Conservation (phyloP, 2,329 filamentous ascomycete genomes). For the Niveomyces coronatus region DNA sequence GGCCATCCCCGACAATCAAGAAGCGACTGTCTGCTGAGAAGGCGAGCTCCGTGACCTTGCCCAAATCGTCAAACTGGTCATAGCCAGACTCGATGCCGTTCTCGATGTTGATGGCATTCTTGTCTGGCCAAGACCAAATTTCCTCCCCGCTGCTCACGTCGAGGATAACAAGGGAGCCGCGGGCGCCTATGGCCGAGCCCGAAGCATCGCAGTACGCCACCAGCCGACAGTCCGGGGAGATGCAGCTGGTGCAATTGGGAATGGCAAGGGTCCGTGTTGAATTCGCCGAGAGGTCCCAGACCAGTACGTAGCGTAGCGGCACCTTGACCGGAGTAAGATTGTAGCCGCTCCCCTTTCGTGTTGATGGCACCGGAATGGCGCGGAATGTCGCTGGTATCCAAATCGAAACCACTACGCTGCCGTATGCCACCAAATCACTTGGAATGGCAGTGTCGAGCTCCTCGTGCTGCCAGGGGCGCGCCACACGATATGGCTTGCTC, state of each 20-base stretch:
- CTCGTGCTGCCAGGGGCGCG: constrained; percentile 26
- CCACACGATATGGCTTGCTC: constrained; percentile 25
- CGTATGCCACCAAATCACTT: constrained; percentile 25
- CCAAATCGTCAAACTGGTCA: constrained; percentile 24
- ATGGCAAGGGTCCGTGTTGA: constrained; percentile 29
- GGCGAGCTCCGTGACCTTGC: constrained; percentile 25
- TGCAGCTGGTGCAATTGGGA: constrained; percentile 26
- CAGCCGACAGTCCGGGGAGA: constrained; percentile 30
- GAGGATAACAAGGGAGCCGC: constrained; percentile 26
- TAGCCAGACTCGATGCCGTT: constrained; percentile 17
- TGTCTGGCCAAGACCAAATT: constrained; percentile 29
- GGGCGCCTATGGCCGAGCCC: constrained; percentile 21
- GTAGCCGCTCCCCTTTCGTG: constrained; percentile 18
- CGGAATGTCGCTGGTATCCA: constrained; percentile 30
- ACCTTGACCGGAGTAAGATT: constrained; percentile 25
- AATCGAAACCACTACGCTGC: constrained; percentile 28
- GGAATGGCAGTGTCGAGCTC: constrained; percentile 31
- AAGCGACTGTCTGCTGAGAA: constrained; percentile 28
- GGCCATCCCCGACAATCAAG: constrained; percentile 24
- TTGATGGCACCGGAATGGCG: constrained; percentile 19
- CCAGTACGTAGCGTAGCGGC: constrained; percentile 24
- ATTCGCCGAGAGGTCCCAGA: constrained; percentile 29
- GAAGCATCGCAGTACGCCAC: constrained; percentile 29
- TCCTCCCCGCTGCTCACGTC: constrained; percentile 26
- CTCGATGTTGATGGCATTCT: constrained; percentile 16